Base-by-base conservation (phyloP, 2,329 filamentous ascomycete genomes). In the Trichoderma harzianum region DNA sequence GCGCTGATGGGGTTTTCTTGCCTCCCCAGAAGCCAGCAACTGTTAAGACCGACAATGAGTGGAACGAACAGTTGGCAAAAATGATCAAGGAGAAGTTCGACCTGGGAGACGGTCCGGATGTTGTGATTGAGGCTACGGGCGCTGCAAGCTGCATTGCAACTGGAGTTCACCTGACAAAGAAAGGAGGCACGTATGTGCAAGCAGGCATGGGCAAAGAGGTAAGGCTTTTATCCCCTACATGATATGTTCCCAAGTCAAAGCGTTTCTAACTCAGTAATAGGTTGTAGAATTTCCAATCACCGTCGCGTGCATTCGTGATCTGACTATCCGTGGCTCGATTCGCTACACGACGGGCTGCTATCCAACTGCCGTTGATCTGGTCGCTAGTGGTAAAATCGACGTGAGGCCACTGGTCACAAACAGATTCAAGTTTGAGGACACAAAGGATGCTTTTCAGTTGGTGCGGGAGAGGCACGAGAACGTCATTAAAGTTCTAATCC, bases 331-430 rank as follows among this genome's bases (percentile, higher is more conserved):
- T 67, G 87, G 86, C 2, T 86, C 83, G 0, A 86, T 88, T 66
- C 80, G 86, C 3, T 89, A 88, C 72, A 82, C 80, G 5, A 78
- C 82, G 0, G 86, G 86, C 0, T 85, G 83, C 73, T 88, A 87
- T 75, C 82, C 84, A 0, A 75, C 80, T 6, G 86, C 86, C 0
- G 79, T 89, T 0, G 79, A 85, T 53, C 77, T 89, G 7, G 80
- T 88, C n/a, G 81, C 83, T 0, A 82, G 79, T n/a, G 84, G 85
- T 1, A 86, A 85, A 74, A 79, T 86, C 21, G 74, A 82, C 18
- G 76, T 76, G 1, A 76, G 77, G 3, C 78, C 75, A 58, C 74
- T 84, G 5, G 81, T 83, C 60, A 83, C 80, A 3, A 78, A 81
- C 43, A 72, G 80, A 16, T 82, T 78, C 73, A 79, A 79, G 68